Percentiles rank a stretch among this genome's conserved stretches.
phyloP scores from a whole-genome alignment of 2,329 filamentous ascomycete species.

The Nannizziopsis arthrosporioides region DNA sequence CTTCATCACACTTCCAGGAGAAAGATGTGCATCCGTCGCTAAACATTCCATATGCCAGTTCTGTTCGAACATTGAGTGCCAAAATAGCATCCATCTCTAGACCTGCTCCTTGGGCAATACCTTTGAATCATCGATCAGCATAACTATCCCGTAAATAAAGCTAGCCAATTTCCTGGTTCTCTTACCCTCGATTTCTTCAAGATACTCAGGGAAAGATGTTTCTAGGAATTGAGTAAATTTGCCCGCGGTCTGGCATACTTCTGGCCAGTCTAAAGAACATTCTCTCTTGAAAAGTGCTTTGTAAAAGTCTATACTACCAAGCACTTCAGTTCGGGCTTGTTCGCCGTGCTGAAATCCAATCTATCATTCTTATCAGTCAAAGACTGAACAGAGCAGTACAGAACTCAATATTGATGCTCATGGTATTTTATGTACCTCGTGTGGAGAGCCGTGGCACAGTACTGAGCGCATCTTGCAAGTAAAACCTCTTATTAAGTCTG shows the following conservation, averaged over 20 bases:
- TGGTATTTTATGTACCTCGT: no score
- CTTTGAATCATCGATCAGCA: slow-evolving; percentile 20
- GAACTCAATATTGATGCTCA: background rate
- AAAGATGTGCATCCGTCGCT: slow-evolving; percentile 48
- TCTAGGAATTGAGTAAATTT: slow-evolving; percentile 35
- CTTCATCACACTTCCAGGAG: slow-evolving; percentile 35
- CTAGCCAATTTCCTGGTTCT: background rate
- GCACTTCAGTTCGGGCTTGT: slow-evolving; percentile 19
- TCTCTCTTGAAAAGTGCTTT: slow-evolving; percentile 18
- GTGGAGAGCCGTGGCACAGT: slow-evolving; percentile 19
- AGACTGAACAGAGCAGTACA: background rate
- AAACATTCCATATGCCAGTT: slow-evolving; percentile 47
- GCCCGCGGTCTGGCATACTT: slow-evolving; percentile 37
- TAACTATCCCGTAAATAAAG: background rate
- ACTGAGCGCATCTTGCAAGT: slow-evolving; percentile 18
- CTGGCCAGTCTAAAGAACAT: slow-evolving; percentile 35
- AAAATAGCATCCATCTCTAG: slow-evolving; percentile 42
- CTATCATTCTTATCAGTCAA: slow-evolving; percentile 12
- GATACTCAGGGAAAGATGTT: slow-evolving; percentile 21
- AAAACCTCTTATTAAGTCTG: no score
- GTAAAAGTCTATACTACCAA: slow-evolving; percentile 24
- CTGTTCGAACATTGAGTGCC: slow-evolving; percentile 48
- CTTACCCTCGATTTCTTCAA: slow-evolving; percentile 25
- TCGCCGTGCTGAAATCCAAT: slow-evolving; percentile 24
- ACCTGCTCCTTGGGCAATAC: slow-evolving; percentile 43